Conservation (phyloP, 257 asterid species). For the Fraxinus quadrangulata region DNA sequence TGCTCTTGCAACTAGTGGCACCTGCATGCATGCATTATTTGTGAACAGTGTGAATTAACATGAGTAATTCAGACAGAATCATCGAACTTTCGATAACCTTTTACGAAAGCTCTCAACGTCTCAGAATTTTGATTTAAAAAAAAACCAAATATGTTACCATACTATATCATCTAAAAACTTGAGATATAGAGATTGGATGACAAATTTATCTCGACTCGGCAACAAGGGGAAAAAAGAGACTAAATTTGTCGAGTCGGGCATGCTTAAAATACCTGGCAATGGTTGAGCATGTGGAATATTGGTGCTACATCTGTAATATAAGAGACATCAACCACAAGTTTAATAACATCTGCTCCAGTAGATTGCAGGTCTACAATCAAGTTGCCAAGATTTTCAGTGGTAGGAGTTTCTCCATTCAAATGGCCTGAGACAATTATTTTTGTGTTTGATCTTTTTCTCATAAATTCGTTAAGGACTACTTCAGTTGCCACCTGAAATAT, state of each 20-base stretch:
- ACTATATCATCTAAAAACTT: not conserved
- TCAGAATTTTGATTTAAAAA: too few species aligned
- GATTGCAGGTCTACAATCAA: slow-evolving; percentile 48
- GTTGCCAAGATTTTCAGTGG: slow-evolving; percentile 49
- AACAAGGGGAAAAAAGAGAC: too few species aligned
- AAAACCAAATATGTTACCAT: too few species aligned
- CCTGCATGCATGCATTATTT: slow-evolving; percentile 28
- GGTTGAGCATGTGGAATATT: slow-evolving; percentile 58
- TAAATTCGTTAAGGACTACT: slow-evolving; percentile 41
- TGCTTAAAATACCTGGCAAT: slow-evolving; percentile 50
- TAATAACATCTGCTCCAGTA: slow-evolving; percentile 54
- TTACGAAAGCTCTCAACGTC: not conserved
- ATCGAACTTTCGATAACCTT: not conserved
- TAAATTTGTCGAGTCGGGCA: not conserved
- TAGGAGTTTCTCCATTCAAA: slow-evolving; percentile 32
- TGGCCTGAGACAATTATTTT: slow-evolving; percentile 51
- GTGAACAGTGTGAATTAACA: too few species aligned
- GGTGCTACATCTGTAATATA: slow-evolving; percentile 65
- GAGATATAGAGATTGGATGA: too few species aligned
- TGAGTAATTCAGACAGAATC: too few species aligned
- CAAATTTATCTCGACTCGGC: too few species aligned
- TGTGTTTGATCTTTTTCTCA: slow-evolving; percentile 40
- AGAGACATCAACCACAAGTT: slow-evolving; percentile 56
- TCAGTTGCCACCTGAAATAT: slow-evolving; percentile 42
- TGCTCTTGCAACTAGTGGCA: slow-evolving; percentile 56